Evolutionary conservation across 306 rosid genomes (phyloP).

Genomic region (Vigna angularis): DNA sequence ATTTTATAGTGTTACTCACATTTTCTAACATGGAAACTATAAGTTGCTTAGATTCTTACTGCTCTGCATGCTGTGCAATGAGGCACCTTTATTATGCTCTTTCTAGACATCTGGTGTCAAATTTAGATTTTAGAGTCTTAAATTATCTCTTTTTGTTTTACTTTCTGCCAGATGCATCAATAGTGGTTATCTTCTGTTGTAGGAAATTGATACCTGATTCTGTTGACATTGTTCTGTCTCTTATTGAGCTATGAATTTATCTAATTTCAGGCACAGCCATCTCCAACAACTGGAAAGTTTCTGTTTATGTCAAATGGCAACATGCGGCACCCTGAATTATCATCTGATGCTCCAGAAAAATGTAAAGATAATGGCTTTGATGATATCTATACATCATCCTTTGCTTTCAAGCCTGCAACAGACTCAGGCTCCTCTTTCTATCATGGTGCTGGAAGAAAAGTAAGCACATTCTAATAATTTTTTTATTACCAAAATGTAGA

Average conservation of each 20-base stretch:
- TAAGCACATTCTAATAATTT: constrained; percentile 47
- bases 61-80: constrained; percentile 27
- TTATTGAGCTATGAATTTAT: constrained; percentile 52
- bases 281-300: constrained; percentile 95
- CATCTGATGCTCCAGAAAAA: constrained; percentile 57
- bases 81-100: not conserved
- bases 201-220: constrained; percentile 22
- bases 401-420: constrained; percentile 76
- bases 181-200: constrained; percentile 18
- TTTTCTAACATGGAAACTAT: not conserved
- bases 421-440: constrained; percentile 66
- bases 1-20: not conserved
- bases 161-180: constrained; percentile 14
- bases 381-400: constrained; percentile 58
- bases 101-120: not conserved
- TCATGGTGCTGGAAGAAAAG: constrained; percentile 68
- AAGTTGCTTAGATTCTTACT: constrained; percentile 3
- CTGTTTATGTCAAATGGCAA: constrained; percentile 60
- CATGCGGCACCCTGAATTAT: constrained; percentile 45
- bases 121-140: not conserved
- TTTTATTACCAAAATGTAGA: constrained; percentile 19
- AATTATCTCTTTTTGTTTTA: constrained; percentile 2
- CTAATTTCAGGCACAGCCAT: constrained; percentile 83
- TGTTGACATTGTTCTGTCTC: constrained; percentile 27
- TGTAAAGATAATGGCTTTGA: constrained; percentile 51